These are phyloP conservation scores for Hypoxylon intermedium DNA, from an alignment of 495 filamentous ascomycete genomes.

Conservation along the genomic window DNA sequence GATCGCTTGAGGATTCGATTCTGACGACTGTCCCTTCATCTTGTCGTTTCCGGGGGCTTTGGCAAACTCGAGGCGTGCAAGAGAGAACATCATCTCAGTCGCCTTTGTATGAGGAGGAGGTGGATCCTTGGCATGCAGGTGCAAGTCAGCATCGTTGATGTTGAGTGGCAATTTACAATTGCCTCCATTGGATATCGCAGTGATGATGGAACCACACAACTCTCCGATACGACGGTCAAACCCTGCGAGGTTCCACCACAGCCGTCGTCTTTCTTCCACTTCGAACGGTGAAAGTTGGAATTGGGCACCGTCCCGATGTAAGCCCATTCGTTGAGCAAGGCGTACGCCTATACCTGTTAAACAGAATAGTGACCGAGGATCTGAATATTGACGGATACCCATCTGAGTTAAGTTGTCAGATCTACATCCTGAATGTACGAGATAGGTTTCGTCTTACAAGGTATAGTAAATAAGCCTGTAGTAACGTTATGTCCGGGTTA, in stretches of 20 bases:
- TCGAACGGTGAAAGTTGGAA: conserved; percentile 71
- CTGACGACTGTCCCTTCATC: conserved; percentile 48
- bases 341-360: conserved; percentile 71
- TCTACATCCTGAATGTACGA: conserved; percentile 28
- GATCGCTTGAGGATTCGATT: conserved; percentile 48
- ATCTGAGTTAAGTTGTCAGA: conserved; percentile 46
- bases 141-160: conserved; percentile 64
- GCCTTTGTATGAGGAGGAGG: conserved; percentile 51
- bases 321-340: conserved; percentile 70
- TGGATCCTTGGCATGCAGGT: conserved; percentile 53
- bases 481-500: conserved; percentile 57
- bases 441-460: conserved; percentile 49
- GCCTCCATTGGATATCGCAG: conserved; percentile 56
- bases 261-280: conserved; percentile 68
- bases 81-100: conserved; percentile 60
- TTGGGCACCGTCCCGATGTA: conserved; percentile 69
- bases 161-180: conserved; percentile 61
- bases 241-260: conserved; percentile 76
- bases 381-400: conserved; percentile 54
- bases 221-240: conserved; percentile 70
- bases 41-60: conserved; percentile 53
- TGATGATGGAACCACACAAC: conserved; percentile 69
- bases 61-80: conserved; percentile 58
- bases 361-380: conserved; percentile 56
- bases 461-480: conserved; percentile 64